Evolutionary conservation across 805 yeast genomes (phyloP), one percentile per base, ranked within the genome.

Genomic region (Torulaspora microellipsoides): DNA sequence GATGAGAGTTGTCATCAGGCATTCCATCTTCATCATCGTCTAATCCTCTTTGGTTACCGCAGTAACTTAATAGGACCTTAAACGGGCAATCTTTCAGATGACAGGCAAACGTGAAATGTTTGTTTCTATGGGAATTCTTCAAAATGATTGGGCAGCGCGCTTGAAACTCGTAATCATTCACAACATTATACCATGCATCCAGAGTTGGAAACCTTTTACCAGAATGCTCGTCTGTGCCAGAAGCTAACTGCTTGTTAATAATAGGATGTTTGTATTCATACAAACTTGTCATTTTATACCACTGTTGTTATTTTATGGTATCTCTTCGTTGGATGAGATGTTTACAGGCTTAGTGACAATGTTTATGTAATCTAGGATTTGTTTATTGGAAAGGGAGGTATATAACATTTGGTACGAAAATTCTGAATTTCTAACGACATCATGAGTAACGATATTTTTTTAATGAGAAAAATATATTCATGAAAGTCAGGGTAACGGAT

Each of bases 51-150:
- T 48, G 49, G 27, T 49, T 54, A 30, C 59, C 60, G 43, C 58
- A 56, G 41, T 61, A 61, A 45, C 66, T 62, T 29, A 64, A 41
- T 34, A 62, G 40, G 14, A 64, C 59, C 39, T 59, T 62, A 40
- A 64, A 64, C 10, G 64, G 60, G 41, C 68, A 64, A 42, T 53
- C 51, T 42, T 62, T 62, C 37, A 60, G 41, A 48, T 61, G 65
- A 42, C 68, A 64, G 31, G 67, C 66, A 49, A 60, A 64, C 35
- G 68, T 64, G 49, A 60, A 64, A 49, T 64, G 67, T 38, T 58
- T 64, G 42, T 61, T 60, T 34, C 59, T 53, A 40, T 64, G 68
- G 9, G 67, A 62, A 45, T 64, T 64, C 46, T 64, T 64, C 51
- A 64, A 46, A 25, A 64, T 62, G 23, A 62, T 59, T 2, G 68